These are phyloP conservation scores for Diphasiastrum complanatum DNA, from an alignment of 83 land plant species.

Conservation along the genomic window DNA sequence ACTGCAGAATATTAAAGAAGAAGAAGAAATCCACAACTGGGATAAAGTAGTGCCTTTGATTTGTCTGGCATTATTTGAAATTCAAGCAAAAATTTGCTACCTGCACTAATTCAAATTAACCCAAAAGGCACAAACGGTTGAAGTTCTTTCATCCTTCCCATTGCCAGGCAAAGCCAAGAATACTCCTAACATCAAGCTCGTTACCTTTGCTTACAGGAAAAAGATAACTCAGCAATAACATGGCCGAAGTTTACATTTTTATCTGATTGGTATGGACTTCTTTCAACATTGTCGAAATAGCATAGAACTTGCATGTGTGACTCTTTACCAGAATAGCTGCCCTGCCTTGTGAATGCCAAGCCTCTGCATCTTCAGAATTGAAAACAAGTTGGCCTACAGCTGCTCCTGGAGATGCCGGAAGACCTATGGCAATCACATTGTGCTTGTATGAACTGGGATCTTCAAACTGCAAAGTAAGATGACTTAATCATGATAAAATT, in stretches of 20 bases:
- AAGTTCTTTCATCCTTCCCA: too few species aligned
- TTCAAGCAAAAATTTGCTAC: too few species aligned
- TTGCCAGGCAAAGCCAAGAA: too few species aligned
- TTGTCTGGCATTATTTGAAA: neutral
- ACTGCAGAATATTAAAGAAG: neutral
- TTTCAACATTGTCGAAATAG: too few species aligned
- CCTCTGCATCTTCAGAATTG: constrained; percentile 89
- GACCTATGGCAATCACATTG: constrained; percentile 79
- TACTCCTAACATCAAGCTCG: too few species aligned
- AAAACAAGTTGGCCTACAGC: constrained; percentile 96
- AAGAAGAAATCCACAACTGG: neutral
- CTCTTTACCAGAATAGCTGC: constrained; percentile 67
- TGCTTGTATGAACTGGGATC: constrained; percentile 76
- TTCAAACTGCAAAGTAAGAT: constrained; percentile 65
- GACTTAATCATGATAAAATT: too few species aligned
- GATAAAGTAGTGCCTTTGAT: constrained; percentile 1
- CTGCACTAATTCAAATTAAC: too few species aligned
- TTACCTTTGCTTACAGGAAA: too few species aligned
- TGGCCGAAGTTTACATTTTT: too few species aligned
- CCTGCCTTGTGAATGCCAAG: constrained; percentile 91
- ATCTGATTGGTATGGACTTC: too few species aligned
- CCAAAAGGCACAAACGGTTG: too few species aligned
- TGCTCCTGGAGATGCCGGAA: constrained; percentile 98
- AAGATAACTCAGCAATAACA: neutral
- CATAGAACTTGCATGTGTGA: too few species aligned